Conservation (phyloP, 2,329 filamentous ascomycete species). For the Allantophomopsis lycopodina region DNA sequence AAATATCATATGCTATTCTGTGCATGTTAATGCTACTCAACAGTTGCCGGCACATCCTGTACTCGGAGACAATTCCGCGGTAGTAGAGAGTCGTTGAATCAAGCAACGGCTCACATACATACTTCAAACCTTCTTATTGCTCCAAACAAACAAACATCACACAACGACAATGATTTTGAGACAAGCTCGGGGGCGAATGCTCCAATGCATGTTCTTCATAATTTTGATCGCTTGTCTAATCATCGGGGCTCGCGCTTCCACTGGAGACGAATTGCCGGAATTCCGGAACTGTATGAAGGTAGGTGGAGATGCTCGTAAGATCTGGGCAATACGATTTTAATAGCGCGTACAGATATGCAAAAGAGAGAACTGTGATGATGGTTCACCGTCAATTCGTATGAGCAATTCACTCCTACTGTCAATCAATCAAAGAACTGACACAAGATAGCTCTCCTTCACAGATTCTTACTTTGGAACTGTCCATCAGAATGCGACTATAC, state of each 20-base stretch:
- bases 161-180: conserved; percentile 9
- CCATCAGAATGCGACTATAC: conserved; percentile 93
- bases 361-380: conserved; percentile 61
- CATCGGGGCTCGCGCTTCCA: conserved; percentile 46
- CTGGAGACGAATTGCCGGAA: conserved; percentile 75
- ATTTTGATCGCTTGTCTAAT: conserved; percentile 13
- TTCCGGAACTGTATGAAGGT: conserved; percentile 82
- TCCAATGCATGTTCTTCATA: conserved; percentile 1
- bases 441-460: conserved; percentile 60
- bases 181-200: conserved; percentile 1
- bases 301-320: conserved; percentile 1
- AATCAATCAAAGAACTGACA: conserved; percentile 9
- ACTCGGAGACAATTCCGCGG: no score
- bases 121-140: no score
- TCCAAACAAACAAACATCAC: no score
- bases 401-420: conserved; percentile 3
- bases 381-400: conserved; percentile 60
- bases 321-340: conserved; percentile 3
- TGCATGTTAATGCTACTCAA: no score
- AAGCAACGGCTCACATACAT: no score
- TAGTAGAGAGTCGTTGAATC: no score
- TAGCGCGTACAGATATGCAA: conserved; percentile 52
- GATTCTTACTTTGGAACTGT: conserved; percentile 85
- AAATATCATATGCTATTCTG: no score
- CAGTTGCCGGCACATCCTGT: no score